phyloP scores from a whole-genome alignment of 2,329 filamentous ascomycete genomes.

The Stachybotrys echinatus region DNA sequence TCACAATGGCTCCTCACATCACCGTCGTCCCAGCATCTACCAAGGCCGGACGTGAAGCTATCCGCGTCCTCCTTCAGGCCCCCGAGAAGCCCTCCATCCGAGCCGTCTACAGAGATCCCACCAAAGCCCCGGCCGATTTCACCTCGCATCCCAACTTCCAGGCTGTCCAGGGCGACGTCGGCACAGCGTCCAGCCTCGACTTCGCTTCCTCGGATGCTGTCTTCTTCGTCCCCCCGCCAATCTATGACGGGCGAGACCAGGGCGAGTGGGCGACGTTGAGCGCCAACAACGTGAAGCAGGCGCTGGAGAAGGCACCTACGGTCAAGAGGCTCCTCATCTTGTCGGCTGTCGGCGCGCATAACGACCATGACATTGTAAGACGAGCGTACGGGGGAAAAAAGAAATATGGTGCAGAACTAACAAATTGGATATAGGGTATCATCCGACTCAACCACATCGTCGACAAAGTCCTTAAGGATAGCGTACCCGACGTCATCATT shows the following conservation, averaged over 20 bases:
- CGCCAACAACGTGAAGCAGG: constrained; percentile 15
- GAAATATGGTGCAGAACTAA: background rate
- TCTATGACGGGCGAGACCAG: constrained; percentile 15
- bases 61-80: constrained; percentile 18
- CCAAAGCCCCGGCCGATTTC: constrained; percentile 23
- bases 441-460: constrained; percentile 15
- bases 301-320: constrained; percentile 10
- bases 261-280: constrained; percentile 15
- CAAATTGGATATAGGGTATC: constrained; percentile 14
- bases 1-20: constrained; percentile 20
- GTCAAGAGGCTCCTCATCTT: constrained; percentile 17
- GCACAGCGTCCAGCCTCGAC: constrained; percentile 15
- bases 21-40: constrained; percentile 27
- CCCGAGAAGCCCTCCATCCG: constrained; percentile 13
- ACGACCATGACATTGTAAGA: constrained; percentile 22
- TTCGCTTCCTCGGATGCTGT: constrained; percentile 23
- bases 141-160: constrained; percentile 18
- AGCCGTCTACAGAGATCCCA: constrained; percentile 22
- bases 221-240: constrained; percentile 27
- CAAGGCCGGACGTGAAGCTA: constrained; percentile 22
- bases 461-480: constrained; percentile 12
- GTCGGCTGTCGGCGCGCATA: constrained; percentile 23
- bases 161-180: constrained; percentile 23
- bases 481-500: constrained; percentile 12
- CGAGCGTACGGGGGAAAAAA: background rate